phyloP scores from a whole-genome alignment of 2,329 filamentous ascomycete species.

The Colletotrichum shisoi region DNA sequence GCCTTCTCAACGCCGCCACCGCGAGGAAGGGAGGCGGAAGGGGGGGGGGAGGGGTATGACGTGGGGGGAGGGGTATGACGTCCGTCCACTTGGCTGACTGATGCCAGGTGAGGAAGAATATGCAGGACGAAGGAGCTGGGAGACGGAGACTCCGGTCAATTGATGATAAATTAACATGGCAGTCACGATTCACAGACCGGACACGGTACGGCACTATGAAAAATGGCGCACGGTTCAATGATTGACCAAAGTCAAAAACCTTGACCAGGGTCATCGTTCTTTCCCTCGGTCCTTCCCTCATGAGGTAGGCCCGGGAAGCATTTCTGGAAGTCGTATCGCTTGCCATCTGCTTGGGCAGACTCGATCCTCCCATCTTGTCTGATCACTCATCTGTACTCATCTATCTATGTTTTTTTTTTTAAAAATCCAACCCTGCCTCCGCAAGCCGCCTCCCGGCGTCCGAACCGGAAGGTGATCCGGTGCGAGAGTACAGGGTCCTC shows the following conservation, averaged over 20 bases:
- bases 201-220: no score
- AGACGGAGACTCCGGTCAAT: conserved; percentile 24
- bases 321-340: neutral
- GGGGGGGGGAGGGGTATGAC: neutral
- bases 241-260: no score
- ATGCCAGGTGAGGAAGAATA: neutral
- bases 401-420: neutral
- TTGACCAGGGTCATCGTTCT: neutral
- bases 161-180: conserved; percentile 2
- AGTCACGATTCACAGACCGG: neutral
- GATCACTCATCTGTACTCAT: no score
- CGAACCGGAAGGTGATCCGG: neutral
- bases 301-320: neutral
- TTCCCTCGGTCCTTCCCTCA: neutral
- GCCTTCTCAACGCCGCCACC: neutral
- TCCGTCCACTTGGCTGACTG: neutral
- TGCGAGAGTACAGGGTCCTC: neutral
- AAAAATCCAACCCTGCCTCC: neutral
- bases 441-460: neutral
- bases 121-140: conserved; percentile 22
- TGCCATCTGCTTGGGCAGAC: no score
- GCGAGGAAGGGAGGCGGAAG: neutral
- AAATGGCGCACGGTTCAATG: no score
- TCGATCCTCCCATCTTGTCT: no score
- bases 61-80: neutral